Base-by-base conservation (phyloP, 2,329 filamentous ascomycete species). In the Claviceps cyperi region DNA sequence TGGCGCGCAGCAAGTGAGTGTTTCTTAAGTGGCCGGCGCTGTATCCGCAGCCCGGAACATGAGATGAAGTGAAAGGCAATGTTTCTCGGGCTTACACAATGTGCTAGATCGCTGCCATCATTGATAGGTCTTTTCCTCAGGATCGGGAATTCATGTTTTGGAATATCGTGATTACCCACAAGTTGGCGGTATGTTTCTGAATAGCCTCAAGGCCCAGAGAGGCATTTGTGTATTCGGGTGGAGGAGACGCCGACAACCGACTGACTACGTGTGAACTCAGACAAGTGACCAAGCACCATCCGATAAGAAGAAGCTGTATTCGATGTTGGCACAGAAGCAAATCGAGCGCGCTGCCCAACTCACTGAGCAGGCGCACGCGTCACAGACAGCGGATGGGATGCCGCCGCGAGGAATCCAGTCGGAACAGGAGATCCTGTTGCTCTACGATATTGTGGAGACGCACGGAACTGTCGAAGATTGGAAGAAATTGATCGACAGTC, bases 1-100 rank as follows among this genome's bases (percentile, higher is more conserved):
- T 51, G 76, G 74, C 56, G 75, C 76, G 2, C 77, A 80, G 59
- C 74, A 77, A 66, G 75, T 78, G 62, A 52, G 60, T 37, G 4
- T 11, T 39, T 19, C 7, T 17, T 17, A 4, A 32, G 9, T 11
- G 28, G 28, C 9, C 8, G 38, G 38, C 7, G 15, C 17, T n/a
- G 6, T 39, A 19, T 3, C n/a, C n/a, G n/a, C 14, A 43, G 22
- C 0, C 6, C 5, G 15, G 4, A 11, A 17, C 9, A 43, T 15
- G 7, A 17, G 17, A 17, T 22, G 6, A 13, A 44, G 28, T 15
- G 14, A 44, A 44, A 32, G 22, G 4, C 2, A 7, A 32, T 32
- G 9, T 19, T 43, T 24, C 40, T 11, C n/a, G 5, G 41, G 41
- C 41, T 44, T 32, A 44, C 9, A 14, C 38, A 21, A 28, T 14